phyloP scores from a whole-genome alignment of 768 basidiomycete genomes.

The Boletus rex-veris region DNA sequence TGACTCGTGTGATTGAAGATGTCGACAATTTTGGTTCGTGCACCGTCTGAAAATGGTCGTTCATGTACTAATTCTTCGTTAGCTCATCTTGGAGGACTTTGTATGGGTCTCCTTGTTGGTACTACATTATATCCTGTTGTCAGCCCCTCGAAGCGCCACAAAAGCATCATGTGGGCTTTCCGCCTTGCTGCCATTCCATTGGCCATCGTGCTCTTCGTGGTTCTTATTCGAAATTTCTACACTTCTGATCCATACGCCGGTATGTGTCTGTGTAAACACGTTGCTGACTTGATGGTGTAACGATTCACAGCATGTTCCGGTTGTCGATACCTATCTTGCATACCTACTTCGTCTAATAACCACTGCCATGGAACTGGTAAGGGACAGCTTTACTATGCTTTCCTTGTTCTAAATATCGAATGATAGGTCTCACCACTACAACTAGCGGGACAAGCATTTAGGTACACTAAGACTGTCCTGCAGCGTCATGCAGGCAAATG shows the following conservation, averaged over 20 bases:
- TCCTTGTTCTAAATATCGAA: slow-evolving; percentile 1
- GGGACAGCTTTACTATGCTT: background rate
- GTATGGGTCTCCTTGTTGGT: slow-evolving; percentile 80
- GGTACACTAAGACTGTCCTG: background rate
- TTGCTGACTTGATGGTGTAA: background rate
- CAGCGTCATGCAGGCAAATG: background rate
- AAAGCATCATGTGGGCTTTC: slow-evolving; percentile 65
- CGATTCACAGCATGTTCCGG: slow-evolving; percentile 65
- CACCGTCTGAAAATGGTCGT: background rate
- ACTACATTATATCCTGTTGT: slow-evolving; percentile 89
- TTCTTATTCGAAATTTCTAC: slow-evolving; percentile 87
- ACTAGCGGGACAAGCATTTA: slow-evolving; percentile 31
- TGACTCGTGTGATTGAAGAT: slow-evolving; percentile 39
- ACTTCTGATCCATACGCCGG: slow-evolving; percentile 82
- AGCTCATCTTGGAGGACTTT: slow-evolving; percentile 87
- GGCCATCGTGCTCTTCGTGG: slow-evolving; percentile 74
- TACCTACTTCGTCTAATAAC: slow-evolving; percentile 72
- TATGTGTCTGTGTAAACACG: slow-evolving; percentile 29
- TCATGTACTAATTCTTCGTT: background rate
- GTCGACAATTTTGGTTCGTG: slow-evolving; percentile 85
- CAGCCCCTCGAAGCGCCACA: slow-evolving; percentile 71
- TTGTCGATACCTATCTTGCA: slow-evolving; percentile 87
- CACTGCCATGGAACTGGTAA: slow-evolving; percentile 53
- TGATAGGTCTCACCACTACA: slow-evolving; percentile 29
- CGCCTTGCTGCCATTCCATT: slow-evolving; percentile 73